phyloP scores from a whole-genome alignment of 345 rosid species.

The Syzygium aromaticum region DNA sequence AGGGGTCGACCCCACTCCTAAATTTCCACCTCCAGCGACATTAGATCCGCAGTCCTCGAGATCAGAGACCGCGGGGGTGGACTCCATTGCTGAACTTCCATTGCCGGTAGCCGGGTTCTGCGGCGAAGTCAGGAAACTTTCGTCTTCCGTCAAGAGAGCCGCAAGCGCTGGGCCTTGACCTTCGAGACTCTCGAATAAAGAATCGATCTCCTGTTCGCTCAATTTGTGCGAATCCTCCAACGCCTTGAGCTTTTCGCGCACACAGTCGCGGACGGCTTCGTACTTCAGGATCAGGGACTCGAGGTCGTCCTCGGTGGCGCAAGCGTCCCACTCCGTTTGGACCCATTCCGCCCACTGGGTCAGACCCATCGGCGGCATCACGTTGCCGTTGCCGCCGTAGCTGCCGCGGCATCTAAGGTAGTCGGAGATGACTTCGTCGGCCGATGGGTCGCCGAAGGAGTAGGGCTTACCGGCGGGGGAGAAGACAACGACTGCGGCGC shows the following conservation, averaged over 20 bases:
- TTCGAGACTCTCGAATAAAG: background rate
- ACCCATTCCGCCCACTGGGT: too few species aligned
- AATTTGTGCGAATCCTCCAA: too few species aligned
- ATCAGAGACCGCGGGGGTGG: background rate
- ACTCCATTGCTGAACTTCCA: background rate
- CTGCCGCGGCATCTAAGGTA: background rate
- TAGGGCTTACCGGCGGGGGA: background rate
- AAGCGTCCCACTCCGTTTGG: too few species aligned
- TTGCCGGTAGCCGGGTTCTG: background rate
- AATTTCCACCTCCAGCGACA: background rate
- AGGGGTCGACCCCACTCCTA: background rate
- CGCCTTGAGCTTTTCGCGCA: too few species aligned
- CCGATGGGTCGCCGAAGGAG: background rate
- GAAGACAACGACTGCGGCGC: background rate
- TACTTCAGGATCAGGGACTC: too few species aligned
- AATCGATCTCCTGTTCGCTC: background rate
- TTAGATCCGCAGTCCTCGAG: background rate
- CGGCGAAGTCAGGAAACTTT: background rate
- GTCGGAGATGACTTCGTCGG: rapidly evolving
- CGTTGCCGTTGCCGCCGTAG: too few species aligned
- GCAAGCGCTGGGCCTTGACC: background rate
- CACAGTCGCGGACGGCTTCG: too few species aligned
- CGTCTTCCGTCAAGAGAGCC: background rate
- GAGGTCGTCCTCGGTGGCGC: too few species aligned
- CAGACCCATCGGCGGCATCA: too few species aligned